Conservation (phyloP, 257 asterid species). For the Solanum rostratum region DNA sequence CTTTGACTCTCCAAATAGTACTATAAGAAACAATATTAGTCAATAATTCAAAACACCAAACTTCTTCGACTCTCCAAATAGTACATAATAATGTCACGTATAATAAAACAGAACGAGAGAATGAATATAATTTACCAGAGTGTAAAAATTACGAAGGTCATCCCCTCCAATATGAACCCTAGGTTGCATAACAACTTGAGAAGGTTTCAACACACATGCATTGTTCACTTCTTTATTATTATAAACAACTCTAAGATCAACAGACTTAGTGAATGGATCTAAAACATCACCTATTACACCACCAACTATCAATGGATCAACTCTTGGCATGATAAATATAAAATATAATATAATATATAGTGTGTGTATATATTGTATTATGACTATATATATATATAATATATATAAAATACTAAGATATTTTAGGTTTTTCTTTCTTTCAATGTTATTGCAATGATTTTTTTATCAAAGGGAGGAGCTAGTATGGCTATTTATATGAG, state of each 20-base stretch:
- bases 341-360: not conserved
- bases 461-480: not conserved
- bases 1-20: not conserved
- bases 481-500: not conserved
- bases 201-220: constrained; percentile 53
- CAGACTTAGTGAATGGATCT: constrained; percentile 48
- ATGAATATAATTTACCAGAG: constrained; percentile 23
- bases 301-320: constrained; percentile 56
- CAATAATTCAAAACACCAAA: too few relatives aligned
- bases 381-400: not conserved
- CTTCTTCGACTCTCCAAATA: not conserved
- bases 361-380: not conserved
- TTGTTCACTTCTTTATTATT: constrained; percentile 32
- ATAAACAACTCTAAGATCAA: constrained; percentile 30
- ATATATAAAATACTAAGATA: not conserved
- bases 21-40: not conserved
- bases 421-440: not conserved
- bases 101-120: not conserved
- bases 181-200: constrained; percentile 52
- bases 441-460: not conserved
- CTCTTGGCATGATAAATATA: constrained; percentile 29
- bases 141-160: constrained; percentile 60
- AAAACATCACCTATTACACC: constrained; percentile 63
- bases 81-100: not conserved
- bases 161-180: constrained; percentile 72